Evolutionary conservation across 2,329 filamentous ascomycete genomes (phyloP).

Genomic region (Alternaria infectoria): DNA sequence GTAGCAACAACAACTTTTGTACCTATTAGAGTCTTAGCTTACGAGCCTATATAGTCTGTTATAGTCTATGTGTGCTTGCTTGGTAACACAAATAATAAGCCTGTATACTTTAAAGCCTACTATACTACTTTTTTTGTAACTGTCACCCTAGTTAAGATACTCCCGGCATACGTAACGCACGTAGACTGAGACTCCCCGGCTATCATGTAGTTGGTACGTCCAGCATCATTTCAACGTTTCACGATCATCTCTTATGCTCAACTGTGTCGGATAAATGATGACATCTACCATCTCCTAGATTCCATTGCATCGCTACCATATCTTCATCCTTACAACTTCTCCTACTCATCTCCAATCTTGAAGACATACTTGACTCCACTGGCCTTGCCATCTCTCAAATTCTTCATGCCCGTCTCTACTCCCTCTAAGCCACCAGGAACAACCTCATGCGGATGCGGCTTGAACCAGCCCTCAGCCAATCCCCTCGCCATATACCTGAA

Average conservation of each 20-base stretch:
- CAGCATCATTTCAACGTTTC: not conserved
- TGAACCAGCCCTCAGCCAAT: slow-evolving; percentile 59
- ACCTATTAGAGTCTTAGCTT: not conserved
- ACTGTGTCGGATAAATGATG: not conserved
- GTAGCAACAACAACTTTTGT: not conserved
- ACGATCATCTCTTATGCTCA: not conserved
- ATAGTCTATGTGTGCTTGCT: not conserved
- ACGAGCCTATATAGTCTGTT: not conserved
- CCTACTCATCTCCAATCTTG: slow-evolving; percentile 56
- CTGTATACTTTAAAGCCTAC: not conserved
- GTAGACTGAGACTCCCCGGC: not conserved
- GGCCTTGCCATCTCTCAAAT: slow-evolving; percentile 65
- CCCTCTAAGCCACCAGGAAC: slow-evolving; percentile 62
- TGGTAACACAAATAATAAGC: not conserved
- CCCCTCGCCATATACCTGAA: slow-evolving; percentile 55
- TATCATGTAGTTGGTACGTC: not conserved
- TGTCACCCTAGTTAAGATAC: not conserved
- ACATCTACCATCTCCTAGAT: not conserved
- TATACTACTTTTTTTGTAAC: not conserved
- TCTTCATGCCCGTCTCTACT: slow-evolving; percentile 59
- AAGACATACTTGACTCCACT: slow-evolving; percentile 71
- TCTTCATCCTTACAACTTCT: not conserved
- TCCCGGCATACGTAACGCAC: not conserved
- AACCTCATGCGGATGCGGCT: slow-evolving; percentile 59
- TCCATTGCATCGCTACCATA: not conserved